Conservation (phyloP, 441 rosid genomes). For the Rhodomyrtus psidioides region DNA sequence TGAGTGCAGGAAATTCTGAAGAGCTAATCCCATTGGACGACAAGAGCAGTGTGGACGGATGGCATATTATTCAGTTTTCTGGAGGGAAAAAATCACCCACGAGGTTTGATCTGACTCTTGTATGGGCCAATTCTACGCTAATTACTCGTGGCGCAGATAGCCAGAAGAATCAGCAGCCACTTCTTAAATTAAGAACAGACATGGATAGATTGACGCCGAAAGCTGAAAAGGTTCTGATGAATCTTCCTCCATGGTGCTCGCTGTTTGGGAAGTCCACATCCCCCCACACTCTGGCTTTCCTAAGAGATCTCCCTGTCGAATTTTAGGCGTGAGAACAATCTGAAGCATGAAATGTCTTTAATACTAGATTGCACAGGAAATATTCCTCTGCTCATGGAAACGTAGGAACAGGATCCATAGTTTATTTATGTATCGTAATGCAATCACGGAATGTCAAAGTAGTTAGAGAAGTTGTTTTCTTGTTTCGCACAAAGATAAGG, state of each 20-base stretch:
- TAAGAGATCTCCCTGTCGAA: conserved; percentile 52
- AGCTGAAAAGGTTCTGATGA: conserved; percentile 35
- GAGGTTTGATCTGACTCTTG: conserved; percentile 47
- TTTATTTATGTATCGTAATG: neutral
- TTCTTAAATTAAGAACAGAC: conserved; percentile 84
- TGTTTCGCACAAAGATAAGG: neutral
- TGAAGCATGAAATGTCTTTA: neutral
- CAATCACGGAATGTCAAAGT: neutral
- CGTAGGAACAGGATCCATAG: neutral
- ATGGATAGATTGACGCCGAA: conserved; percentile 56
- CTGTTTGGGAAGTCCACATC: conserved; percentile 82
- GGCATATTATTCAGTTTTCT: conserved; percentile 83
- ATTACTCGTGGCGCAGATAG: neutral
- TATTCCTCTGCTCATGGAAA: neutral
- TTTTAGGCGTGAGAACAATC: conserved; percentile 12
- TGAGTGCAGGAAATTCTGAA: conserved; percentile 31
- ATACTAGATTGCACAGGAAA: neutral
- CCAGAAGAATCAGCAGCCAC: conserved; percentile 22
- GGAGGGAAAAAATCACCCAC: conserved; percentile 74
- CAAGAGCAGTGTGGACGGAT: conserved; percentile 50
- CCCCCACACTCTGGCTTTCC: conserved; percentile 59
- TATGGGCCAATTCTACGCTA: conserved; percentile 25
- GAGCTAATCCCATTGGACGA: conserved; percentile 44
- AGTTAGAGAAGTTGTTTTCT: neutral
- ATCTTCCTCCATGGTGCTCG: conserved; percentile 76